These are phyloP conservation scores for Jatropha multifida DNA, from an alignment of 441 rosid genomes.

Conservation along the genomic window DNA sequence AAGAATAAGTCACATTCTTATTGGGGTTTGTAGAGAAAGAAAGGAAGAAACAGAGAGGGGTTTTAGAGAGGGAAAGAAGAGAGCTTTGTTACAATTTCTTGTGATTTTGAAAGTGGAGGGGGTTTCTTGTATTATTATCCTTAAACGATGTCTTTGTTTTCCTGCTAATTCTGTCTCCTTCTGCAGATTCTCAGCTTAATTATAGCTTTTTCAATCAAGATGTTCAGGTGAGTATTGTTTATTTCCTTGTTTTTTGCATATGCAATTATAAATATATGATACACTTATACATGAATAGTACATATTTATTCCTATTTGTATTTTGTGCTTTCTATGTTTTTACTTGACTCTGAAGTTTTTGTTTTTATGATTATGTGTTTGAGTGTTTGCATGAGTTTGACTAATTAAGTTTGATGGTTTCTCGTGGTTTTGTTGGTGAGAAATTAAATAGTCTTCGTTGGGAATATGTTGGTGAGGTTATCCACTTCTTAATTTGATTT, in stretches of 20 bases:
- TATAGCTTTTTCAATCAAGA: constrained; percentile 12
- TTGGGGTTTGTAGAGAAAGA: constrained; percentile 10
- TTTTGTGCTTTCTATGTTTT: not conserved
- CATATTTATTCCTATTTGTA: not conserved
- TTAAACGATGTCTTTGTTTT: constrained; percentile 21
- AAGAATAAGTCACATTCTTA: constrained; percentile 29
- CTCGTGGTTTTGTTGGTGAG: constrained; percentile 9
- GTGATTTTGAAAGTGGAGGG: constrained; percentile 1
- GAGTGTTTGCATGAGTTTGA: constrained; percentile 22
- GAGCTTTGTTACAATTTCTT: not conserved
- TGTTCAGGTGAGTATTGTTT: constrained; percentile 26
- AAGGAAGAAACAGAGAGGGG: not conserved
- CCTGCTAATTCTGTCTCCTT: constrained; percentile 25
- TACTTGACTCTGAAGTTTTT: not conserved
- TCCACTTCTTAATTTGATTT: constrained; percentile 17
- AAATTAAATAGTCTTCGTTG: constrained; percentile 11
- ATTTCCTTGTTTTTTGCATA: not conserved
- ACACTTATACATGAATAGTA: no score
- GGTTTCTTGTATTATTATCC: constrained; percentile 3
- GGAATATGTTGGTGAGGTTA: constrained; percentile 20
- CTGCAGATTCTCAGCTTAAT: constrained; percentile 15
- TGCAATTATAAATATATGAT: not conserved
- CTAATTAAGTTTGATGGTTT: constrained; percentile 17
- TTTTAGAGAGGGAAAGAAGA: constrained; percentile 15
- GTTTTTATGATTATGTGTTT: constrained; percentile 8